These are phyloP conservation scores for Ceriops decandra DNA, from an alignment of 345 rosid genomes.

Conservation along the genomic window DNA sequence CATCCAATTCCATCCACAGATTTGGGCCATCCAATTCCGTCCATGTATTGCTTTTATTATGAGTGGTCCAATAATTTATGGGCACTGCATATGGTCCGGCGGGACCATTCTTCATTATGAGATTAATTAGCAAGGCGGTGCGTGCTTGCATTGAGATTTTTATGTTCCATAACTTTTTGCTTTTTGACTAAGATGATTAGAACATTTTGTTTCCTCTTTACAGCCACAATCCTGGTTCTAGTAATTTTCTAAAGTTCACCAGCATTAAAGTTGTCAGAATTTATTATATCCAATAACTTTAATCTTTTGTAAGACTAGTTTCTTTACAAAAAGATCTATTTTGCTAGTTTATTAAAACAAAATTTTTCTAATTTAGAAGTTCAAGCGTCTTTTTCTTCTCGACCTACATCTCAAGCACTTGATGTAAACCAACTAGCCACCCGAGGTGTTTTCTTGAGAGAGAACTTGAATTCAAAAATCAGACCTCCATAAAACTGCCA, in stretches of 20 bases:
- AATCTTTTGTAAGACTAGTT: too few species aligned
- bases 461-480: too few species aligned
- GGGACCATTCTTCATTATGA: slow-evolving; percentile 34
- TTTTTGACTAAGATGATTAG: not conserved
- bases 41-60: slow-evolving; percentile 22
- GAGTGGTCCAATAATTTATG: slow-evolving; percentile 40
- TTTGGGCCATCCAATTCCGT: slow-evolving; percentile 35
- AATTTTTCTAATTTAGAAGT: not conserved
- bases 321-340: too few species aligned
- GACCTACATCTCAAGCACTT: too few species aligned
- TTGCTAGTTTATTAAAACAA: not conserved
- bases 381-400: not conserved
- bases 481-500: too few species aligned
- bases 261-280: too few species aligned
- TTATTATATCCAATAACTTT: too few species aligned
- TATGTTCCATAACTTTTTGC: not conserved
- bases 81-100: not conserved
- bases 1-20: not conserved
- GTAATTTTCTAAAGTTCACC: too few species aligned
- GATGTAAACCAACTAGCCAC: too few species aligned
- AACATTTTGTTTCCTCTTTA: too few species aligned
- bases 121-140: not conserved
- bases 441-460: too few species aligned
- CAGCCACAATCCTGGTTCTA: too few species aligned
- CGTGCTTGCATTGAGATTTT: not conserved